Evolutionary conservation across 345 rosid genomes (phyloP), one percentile per base, ranked within the genome.

Genomic region (Anastatica hierochuntica): DNA sequence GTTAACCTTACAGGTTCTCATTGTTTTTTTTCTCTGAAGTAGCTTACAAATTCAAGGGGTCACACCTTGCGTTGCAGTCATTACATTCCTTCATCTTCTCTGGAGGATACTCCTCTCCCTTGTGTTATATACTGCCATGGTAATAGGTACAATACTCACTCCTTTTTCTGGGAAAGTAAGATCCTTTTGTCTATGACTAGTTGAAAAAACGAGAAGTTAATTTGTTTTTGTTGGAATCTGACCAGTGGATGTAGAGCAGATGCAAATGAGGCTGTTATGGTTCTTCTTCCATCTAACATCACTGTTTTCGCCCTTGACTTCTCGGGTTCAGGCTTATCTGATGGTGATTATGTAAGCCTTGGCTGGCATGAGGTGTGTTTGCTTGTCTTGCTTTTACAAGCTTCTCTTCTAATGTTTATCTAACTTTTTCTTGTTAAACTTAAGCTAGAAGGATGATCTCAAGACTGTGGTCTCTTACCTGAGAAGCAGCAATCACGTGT

Each of bases 51-150:
- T 58, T 64, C 67, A 42, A 71, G 95, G 57, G 98, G 95, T 24
- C 88, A 83, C 62, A 76, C 68, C 43, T 76, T 92, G 75, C 90
- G 76, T 52, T 87, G 98, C 63, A 88, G 90, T 66, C 98, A 92
- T 70, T 92, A 85, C 61, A 47, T 79, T 43, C 92, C 92, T 10
- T 77, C 94, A 40, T 62, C 81, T 56, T 75, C 76, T 26, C 72
- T 71, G 6, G 80, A 74, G 53, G 85, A 76, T 31, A 79, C 73
- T 62, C 88, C 90, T 44, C 88, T 92, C 23, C 97, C 98, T 9
- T 92, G 96, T 72, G 97, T 92, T 31, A 79, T 92, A 59, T 92
- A 92, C 72, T 92, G 97, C 68, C 98, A 88, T 65, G 98, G 98
- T 40, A 92, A 92, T 75, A 88, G 98, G 96, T 83, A 70, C 20